Conservation (phyloP, 345 rosid genomes). For the Ceriops zippeliana region DNA sequence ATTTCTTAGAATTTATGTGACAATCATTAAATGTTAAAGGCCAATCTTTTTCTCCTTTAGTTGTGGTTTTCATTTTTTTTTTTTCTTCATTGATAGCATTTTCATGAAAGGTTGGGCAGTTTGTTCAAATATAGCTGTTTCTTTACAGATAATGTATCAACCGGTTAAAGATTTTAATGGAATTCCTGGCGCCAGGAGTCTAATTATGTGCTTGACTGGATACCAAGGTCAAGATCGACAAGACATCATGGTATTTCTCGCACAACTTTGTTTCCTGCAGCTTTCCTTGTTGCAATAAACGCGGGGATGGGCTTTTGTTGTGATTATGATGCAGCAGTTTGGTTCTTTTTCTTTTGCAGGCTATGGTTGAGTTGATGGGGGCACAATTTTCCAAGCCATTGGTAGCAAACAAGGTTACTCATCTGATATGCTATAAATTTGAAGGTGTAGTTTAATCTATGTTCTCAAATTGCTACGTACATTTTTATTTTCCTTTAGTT, state of each 20-base stretch:
- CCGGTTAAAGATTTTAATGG: slow-evolving; percentile 81
- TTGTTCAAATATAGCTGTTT: too few species aligned
- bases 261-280: slow-evolving; percentile 3
- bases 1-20: too few species aligned
- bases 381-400: slow-evolving; percentile 85
- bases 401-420: slow-evolving; percentile 83
- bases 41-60: too few species aligned
- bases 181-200: slow-evolving; percentile 59
- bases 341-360: slow-evolving; percentile 35
- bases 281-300: neutral
- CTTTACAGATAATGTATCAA: slow-evolving; percentile 62
- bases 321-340: slow-evolving; percentile 6
- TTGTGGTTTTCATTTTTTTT: too few species aligned
- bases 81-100: too few species aligned
- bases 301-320: slow-evolving; percentile 4
- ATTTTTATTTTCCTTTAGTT: slow-evolving; percentile 15
- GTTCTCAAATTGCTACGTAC: too few species aligned
- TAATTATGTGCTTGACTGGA: slow-evolving; percentile 80
- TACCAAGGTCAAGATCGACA: slow-evolving; percentile 91
- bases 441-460: slow-evolving; percentile 47
- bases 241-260: slow-evolving; percentile 66
- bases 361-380: slow-evolving; percentile 92
- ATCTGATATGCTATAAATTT: slow-evolving; percentile 92
- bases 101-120: too few species aligned
- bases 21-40: too few species aligned